phyloP scores from a whole-genome alignment of 2,329 filamentous ascomycete species.

The Colletotrichum trifolii region DNA sequence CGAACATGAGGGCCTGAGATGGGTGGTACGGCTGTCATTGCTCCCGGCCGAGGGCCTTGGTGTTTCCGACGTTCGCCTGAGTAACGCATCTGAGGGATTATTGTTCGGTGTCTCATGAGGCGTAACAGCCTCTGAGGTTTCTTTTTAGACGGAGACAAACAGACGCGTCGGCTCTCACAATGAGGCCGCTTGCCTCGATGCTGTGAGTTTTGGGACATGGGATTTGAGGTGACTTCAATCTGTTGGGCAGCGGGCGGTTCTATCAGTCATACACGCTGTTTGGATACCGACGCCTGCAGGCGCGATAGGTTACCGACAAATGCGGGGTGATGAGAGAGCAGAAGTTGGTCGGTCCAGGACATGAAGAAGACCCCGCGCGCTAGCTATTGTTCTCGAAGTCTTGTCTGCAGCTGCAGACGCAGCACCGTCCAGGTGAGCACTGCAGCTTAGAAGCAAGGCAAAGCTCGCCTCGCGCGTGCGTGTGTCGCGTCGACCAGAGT shows the following conservation, averaged over 20 bases:
- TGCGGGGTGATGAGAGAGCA: slow-evolving; percentile 20
- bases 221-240: no score
- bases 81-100: slow-evolving; percentile 10
- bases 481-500: neutral
- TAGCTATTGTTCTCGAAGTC: slow-evolving; percentile 22
- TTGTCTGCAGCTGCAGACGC: slow-evolving; percentile 7
- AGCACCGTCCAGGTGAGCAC: neutral
- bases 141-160: no score
- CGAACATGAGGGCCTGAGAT: slow-evolving; percentile 3
- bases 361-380: neutral
- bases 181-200: no score
- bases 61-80: slow-evolving; percentile 13
- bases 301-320: slow-evolving; percentile 30
- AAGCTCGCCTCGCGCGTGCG: neutral
- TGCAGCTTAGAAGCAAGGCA: neutral
- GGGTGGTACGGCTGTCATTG: neutral
- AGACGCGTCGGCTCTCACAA: no score
- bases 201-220: no score
- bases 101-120: neutral
- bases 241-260: no score
- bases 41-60: slow-evolving; percentile 10
- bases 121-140: neutral
- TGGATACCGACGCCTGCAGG: neutral
- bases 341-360: neutral
- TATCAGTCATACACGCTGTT: no score